Base-by-base conservation (phyloP, 345 rosid species). In the Salix suchowensis region DNA sequence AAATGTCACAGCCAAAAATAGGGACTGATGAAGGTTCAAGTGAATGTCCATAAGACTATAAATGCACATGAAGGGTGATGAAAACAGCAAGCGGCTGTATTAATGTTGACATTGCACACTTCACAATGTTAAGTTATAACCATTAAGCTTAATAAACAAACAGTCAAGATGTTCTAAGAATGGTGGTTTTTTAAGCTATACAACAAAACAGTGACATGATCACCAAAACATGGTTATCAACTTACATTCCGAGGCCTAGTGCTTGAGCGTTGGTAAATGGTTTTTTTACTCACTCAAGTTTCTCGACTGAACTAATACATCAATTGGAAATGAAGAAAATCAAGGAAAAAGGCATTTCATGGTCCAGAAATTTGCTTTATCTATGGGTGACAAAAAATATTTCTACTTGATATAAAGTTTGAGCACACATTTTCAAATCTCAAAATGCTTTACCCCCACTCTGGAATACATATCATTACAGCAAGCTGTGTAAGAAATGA, bases 401-500 rank as follows among this genome's bases (percentile, higher is more conserved):
- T 21, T 39, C 23, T 39, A 9, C 42, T 6, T 13, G 42, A 23
- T 55, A 55, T 55, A 55, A 21, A 9, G 11, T 10, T 10, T 58
- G 28, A 58, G 24, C 28, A 58, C 24, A 46, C 52, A 23, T 23
- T 26, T 4, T 7, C 11, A 55, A 58, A 58, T 58, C 64, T 58
- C 28, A 58, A n/a, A 10, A 10, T 10, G 64, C 6, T 58, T n/a
- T 23, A 10, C 24, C 64, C 64, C 64, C 64, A 58, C 64, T 58
- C 5, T 21, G 32, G 72, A 16, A 62, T 10, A 34, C 58, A 40
- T 19, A 50, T 23, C 39, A 69, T 55, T 70, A 55, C 52, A 19
- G 50, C 62, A 52, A 42, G 70, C 6, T 26, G 37, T 11, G 26
- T 34, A 55, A 76, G 69, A 68, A 75, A 65, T 39, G 28, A 80